Evolutionary conservation across 2,329 filamentous ascomycete species (phyloP), one percentile per base, ranked within the genome.

Genomic region (Aspergillus sp.): DNA sequence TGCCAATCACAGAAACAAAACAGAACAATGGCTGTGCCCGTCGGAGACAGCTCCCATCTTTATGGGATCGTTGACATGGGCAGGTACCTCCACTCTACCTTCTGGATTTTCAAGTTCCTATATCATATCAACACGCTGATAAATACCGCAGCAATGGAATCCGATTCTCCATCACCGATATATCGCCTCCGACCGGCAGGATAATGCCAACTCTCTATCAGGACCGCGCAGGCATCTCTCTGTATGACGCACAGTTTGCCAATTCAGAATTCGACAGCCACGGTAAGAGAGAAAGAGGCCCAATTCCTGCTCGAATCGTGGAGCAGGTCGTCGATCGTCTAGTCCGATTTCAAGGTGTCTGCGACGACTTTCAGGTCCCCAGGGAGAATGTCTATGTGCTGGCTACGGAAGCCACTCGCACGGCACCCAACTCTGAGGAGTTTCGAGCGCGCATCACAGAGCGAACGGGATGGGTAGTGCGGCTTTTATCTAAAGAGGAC

Each of bases 321-420:
- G 65, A 77, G 1, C 77, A 83, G n/a, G 91, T 97, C 11, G 79
- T 91, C 5, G 77, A 83, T 34, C 86, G 87, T 2, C 79, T 97
- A 11, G 79, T 85, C 23, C 87, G 87, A 30, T 97, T 97, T 80
- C 87, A 87, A 63, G 81, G 80, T 28, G 89, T 91, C 55, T 94
- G 92, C 61, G 73, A 82, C 58, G 85, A 89, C 61, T 92, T 91
- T 71, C 82, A 83, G 19, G 91, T 97, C 0, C 86, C 86, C 0
- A 11, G 53, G 1, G 68, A 77, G 38, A 88, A 93, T 65, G 85
- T 94, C 62, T 85, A 86, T 22, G 85, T 97, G 9, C 86, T 97
- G 47, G 93, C 93, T 22, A 97, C 93, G 0, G 93, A 97, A 76
- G 93, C 93, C 4, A 95, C 93, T 74, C 87, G 93, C 49, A 91